These are phyloP conservation scores for Rhynchosporium agropyri DNA, from an alignment of 2,329 filamentous ascomycete genomes.

Conservation along the genomic window DNA sequence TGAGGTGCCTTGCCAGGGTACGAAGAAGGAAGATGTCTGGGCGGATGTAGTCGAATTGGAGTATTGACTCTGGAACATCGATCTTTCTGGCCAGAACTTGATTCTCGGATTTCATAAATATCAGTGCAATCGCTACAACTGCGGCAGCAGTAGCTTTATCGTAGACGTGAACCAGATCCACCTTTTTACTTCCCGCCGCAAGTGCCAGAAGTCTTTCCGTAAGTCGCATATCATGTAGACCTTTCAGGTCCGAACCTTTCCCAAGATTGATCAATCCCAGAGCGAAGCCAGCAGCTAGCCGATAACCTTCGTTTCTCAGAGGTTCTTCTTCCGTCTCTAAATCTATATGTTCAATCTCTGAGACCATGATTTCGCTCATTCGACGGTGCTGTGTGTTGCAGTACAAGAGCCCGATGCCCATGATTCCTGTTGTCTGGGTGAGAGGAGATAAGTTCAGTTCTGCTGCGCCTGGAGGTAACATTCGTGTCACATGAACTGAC, in stretches of 20 bases:
- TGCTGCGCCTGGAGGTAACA: constrained; percentile 88
- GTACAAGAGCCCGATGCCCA: constrained; percentile 95
- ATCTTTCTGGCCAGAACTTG: constrained; percentile 85
- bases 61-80: constrained; percentile 84
- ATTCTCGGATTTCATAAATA: constrained; percentile 97
- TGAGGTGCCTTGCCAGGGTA: constrained; percentile 85
- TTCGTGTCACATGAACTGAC: constrained; percentile 93
- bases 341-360: constrained; percentile 89
- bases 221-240: constrained; percentile 90
- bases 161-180: constrained; percentile 88
- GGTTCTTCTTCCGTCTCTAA: constrained; percentile 80
- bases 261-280: constrained; percentile 93
- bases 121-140: constrained; percentile 83
- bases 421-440: constrained; percentile 93
- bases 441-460: constrained; percentile 91
- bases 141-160: constrained; percentile 94
- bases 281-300: constrained; percentile 89
- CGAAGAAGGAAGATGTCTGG: constrained; percentile 90
- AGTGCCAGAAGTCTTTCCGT: constrained; percentile 85
- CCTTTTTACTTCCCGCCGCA: constrained; percentile 86
- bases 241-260: constrained; percentile 84
- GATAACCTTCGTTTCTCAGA: constrained; percentile 91
- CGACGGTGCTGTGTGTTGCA: constrained; percentile 94
- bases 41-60: constrained; percentile 94
- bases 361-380: constrained; percentile 99